Base-by-base conservation (phyloP, 345 rosid genomes). In the Rhodamnia rubescens region DNA sequence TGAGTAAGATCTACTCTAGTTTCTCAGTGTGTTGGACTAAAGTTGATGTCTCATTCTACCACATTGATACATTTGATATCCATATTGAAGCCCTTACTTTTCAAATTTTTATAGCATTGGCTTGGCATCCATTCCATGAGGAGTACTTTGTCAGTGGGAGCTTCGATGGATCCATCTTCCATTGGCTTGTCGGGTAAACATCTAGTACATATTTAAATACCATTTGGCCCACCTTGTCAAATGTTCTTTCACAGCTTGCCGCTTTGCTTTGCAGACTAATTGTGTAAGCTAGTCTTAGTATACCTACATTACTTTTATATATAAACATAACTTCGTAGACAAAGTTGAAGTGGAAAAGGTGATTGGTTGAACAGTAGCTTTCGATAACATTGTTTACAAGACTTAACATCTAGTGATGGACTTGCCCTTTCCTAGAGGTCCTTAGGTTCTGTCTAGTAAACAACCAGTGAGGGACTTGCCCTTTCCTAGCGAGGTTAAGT, bases 71-170 rank as follows among this genome's bases (percentile, higher is more conserved):
- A 3, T n/a, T 82, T 78, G 8, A 36, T 82, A 6, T 24, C 59
- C 52, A 82, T 53, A 32, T 40, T 36, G 49, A 83, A 54, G 40
- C 74, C 42, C 32, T 13, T 55, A 50, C 32, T 69, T 84, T 55
- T 86, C 85, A 40, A 49, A 74, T 40, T n/a, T 50, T 87, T 61
- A 53, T 85, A 97, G 99, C 97, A 64, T 88, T 97, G 98, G 98
- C 98, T 64, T 97, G 99, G 99, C 99, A 97, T 88, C 99, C 99
- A 83, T 95, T 94, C 89, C 98, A 97, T 90, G 99, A 97, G 90
- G 99, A 97, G 88, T 95, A 94, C 90, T 97, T 96, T 88, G 98
- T 97, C 86, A 97, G 99, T 88, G 99, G 99, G 89, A 95, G 99
- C 87, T 91, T 85, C 85, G 99, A 96, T 47, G 99, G 99, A 36